These are phyloP conservation scores for Circinella minor DNA, from an alignment of 371 early-diverging fungal species.

Conservation along the genomic window DNA sequence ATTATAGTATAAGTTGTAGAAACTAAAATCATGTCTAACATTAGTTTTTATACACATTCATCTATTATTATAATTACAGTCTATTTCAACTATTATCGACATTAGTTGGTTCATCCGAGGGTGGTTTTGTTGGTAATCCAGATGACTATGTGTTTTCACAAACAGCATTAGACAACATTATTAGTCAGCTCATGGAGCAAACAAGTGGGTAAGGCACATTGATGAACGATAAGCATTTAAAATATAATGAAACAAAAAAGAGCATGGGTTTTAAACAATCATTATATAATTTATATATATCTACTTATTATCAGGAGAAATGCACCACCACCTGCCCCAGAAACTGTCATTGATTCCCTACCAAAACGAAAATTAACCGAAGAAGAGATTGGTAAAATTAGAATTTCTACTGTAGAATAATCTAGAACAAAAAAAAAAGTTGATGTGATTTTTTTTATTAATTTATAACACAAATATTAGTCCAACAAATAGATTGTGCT, in stretches of 20 bases:
- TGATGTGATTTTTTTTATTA: neutral
- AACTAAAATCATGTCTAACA: neutral
- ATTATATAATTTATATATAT: neutral
- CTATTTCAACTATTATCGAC: conserved; percentile 42
- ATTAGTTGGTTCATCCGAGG: conserved; percentile 38
- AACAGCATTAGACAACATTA: conserved; percentile 75
- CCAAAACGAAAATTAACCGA: conserved; percentile 51
- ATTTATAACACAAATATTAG: conserved; percentile 20
- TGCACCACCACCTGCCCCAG: conserved; percentile 74
- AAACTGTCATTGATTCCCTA: conserved; percentile 62
- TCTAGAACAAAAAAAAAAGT: neutral
- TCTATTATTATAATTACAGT: conserved; percentile 14
- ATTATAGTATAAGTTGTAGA: neutral
- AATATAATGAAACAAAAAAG: neutral
- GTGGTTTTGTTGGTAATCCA: conserved; percentile 55
- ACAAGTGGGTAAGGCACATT: conserved; percentile 43
- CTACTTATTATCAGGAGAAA: conserved; percentile 23
- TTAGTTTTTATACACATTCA: too few relatives aligned
- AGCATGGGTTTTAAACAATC: neutral
- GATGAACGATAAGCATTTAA: neutral
- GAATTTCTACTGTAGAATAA: neutral
- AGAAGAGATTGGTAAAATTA: conserved; percentile 50
- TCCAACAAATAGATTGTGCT: conserved; percentile 64
- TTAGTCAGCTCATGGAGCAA: conserved; percentile 83
- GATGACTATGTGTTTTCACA: conserved; percentile 69